Evolutionary conservation across 1,139 yeast species (phyloP), one percentile per base, ranked within the genome.

Genomic region (Kluyveromyces sp.): DNA sequence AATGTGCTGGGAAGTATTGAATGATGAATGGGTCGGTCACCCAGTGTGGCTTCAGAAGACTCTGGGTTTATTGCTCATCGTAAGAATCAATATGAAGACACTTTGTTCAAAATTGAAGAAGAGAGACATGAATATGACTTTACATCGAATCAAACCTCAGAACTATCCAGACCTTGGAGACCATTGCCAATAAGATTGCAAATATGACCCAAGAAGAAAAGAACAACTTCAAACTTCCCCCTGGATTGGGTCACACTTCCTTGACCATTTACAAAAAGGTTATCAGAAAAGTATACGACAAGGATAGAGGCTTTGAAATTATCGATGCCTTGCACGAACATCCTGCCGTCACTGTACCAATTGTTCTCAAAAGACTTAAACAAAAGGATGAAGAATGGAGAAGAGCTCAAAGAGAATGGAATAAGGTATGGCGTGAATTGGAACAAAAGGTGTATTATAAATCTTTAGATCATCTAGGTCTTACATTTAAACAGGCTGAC

Each of bases 381-480:
- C 97, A 92, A 68, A 92, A 92, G 68, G 98, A 94, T 64, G 97
- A 92, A 68, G 98, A 92, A 67, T 92, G 99, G 99, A 87, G 90
- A 66, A 80, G 97, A 54, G 92, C 97, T 1, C 98, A 92, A 61
- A 79, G 98, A 57, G 98, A 94, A 66, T 92, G 99, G 98, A 92
- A 92, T 67, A 92, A 92, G 64, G 96, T 90, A 29, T 92, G 99
- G 99, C 81, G 98, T 60, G 98, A 92, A 67, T 81, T 95, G 70
- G 98, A 94, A 64, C 96, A 89, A 62, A 90, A 89, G 60, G 96
- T 89, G 0, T 90, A 85, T 65, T 87, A 80, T 72, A 94, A 92
- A 67, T 86, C 96, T 3, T 73, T 92, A 57, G 99, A 92, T 64
- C 98, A 94, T 64, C 73, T 90, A 54, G 99, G 99, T 2, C 74